Evolutionary conservation across 805 yeast genomes (phyloP).

Genomic region (Metschnikowia sp.): DNA sequence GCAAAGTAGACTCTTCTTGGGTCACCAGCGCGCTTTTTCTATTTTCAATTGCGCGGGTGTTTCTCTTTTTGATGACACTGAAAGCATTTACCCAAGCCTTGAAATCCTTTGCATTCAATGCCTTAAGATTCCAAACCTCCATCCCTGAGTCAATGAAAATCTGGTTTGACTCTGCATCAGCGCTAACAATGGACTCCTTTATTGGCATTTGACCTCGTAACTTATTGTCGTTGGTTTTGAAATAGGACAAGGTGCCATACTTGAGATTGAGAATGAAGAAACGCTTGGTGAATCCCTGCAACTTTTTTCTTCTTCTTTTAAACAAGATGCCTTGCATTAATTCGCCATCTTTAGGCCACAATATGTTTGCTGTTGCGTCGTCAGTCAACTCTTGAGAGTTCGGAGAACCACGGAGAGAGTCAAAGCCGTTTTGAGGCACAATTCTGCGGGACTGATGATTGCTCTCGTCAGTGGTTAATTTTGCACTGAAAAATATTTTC

Average conservation of each 20-base stretch:
- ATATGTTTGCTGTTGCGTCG: constrained; percentile 11
- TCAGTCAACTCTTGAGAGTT: background rate
- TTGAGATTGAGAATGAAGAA: constrained; percentile 80
- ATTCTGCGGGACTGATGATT: background rate
- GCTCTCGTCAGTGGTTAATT: constrained; percentile 12
- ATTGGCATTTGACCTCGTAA: constrained; percentile 92
- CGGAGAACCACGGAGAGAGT: background rate
- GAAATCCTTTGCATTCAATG: constrained; percentile 63
- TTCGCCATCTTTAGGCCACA: constrained; percentile 58
- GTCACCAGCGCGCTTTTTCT: background rate
- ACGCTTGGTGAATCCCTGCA: constrained; percentile 83
- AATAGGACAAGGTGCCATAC: constrained; percentile 81
- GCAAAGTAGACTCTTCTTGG: background rate
- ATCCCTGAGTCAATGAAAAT: constrained; percentile 89
- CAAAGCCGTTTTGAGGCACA: background rate
- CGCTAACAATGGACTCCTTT: constrained; percentile 75
- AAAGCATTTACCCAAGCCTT: constrained; percentile 81
- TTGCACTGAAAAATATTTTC: constrained; percentile 62
- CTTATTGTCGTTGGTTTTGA: constrained; percentile 66
- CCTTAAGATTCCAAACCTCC: constrained; percentile 88
- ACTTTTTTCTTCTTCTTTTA: constrained; percentile 75
- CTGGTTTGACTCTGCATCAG: constrained; percentile 61
- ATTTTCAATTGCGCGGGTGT: background rate
- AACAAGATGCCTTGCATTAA: constrained; percentile 73
- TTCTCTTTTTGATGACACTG: constrained; percentile 44